A percentile compares a stretch with the other conserved stretches of the same genome.
These are phyloP conservation scores for Aquilaria malaccensis DNA, from an alignment of 345 rosid genomes.

Conservation along the genomic window DNA sequence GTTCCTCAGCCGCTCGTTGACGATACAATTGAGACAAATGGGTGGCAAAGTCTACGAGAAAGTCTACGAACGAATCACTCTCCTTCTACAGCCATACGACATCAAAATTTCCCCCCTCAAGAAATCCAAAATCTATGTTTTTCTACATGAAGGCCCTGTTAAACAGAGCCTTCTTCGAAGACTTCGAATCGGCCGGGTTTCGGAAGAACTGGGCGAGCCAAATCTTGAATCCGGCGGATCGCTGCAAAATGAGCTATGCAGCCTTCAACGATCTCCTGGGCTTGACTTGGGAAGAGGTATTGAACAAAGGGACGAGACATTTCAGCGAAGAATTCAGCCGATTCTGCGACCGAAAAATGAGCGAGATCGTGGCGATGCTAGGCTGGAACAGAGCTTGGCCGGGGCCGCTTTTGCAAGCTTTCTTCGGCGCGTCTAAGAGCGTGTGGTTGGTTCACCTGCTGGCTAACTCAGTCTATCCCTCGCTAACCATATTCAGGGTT, in stretches of 20 bases:
- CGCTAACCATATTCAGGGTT: conserved; percentile 63
- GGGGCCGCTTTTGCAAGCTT: conserved; percentile 71
- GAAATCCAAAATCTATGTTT: conserved; percentile 48
- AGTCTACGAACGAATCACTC: conserved; percentile 49
- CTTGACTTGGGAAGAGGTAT: conserved; percentile 82
- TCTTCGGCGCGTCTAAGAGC: conserved; percentile 76
- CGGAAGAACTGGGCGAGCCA: conserved; percentile 43
- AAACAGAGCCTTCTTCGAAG: conserved; percentile 75
- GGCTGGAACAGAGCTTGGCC: conserved; percentile 89
- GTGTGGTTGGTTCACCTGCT: conserved; percentile 86
- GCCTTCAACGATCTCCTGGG: conserved; percentile 46
- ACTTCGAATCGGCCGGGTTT: conserved; percentile 77
- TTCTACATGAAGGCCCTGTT: conserved; percentile 66
- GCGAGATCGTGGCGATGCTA: conserved; percentile 74
- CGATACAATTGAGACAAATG: conserved; percentile 51
- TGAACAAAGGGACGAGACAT: conserved; percentile 77
- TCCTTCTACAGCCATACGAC: conserved; percentile 70
- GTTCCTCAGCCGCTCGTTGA: conserved; percentile 55
- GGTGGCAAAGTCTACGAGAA: conserved; percentile 56
- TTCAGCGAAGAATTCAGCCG: conserved; percentile 83
- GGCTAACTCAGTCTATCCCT: conserved; percentile 91
- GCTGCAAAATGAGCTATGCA: conserved; percentile 59
- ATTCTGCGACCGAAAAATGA: conserved; percentile 91
- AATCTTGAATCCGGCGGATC: conserved; percentile 65
- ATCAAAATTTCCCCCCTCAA: conserved; percentile 47